Evolutionary conservation across 805 yeast genomes (phyloP), one percentile per base, ranked within the genome.

Genomic region (Yamadazyma laniorum): DNA sequence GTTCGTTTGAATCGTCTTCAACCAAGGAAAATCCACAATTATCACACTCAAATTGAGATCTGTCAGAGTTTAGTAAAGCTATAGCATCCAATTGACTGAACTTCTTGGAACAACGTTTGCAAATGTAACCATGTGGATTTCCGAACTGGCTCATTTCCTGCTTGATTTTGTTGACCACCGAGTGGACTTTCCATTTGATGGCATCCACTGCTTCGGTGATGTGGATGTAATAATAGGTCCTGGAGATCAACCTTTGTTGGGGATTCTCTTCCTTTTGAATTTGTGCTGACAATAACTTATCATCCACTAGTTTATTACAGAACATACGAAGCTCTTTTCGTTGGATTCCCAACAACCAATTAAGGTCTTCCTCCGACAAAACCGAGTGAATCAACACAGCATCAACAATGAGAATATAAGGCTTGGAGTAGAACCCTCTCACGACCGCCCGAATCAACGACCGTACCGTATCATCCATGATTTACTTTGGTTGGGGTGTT

Each of bases 151-250:
- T 81, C 64, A 91, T 75, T 52, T 89, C 95, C 46, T 84, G 86
- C 55, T 87, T 87, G 39, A 90, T 71, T 38, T 72, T 59, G 49
- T 82, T 82, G 11, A 87, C 97, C 18, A 93, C 74, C 32, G 85
- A 78, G 58, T 91, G 96, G 42, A 91, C 85, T 55, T 90, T 89
- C 98, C 98, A 93, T 62, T 93, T 93, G 56, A 93, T 80, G 3
- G 96, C 80, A 63, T 93, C 99, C 28, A 93, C 86, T 0, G 98
- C 95, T 59, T 89, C 95, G 3, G 96, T 87, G 56, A 77, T 79
- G 55, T 88, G 96, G 38, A 91, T 82, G 59, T 77, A 93, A 63
- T 83, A 93, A 52, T 88, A 88, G 2, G 91, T 84, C 51, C 90
- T 75, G 18, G 82, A 75, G 32, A 81, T 79, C 39, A 83, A 76